These are phyloP conservation scores for Euphorbia peplus DNA, from an alignment of 345 rosid genomes.

Conservation along the genomic window DNA sequence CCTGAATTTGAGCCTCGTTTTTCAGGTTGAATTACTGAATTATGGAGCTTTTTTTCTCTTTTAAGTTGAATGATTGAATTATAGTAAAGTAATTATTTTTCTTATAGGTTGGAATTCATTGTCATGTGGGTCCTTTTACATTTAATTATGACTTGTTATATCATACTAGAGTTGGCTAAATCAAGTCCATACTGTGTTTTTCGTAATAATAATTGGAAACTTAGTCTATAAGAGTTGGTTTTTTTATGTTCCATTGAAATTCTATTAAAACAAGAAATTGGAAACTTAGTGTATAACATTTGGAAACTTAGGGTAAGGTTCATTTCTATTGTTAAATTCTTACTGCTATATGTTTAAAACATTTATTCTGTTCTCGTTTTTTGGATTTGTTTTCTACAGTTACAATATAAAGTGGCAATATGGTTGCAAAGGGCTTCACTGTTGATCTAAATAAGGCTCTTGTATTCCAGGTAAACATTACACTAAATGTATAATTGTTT, in stretches of 20 bases:
- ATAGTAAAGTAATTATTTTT: background rate
- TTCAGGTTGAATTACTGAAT: background rate
- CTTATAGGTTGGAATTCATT: background rate
- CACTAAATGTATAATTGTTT: background rate
- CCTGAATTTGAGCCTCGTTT: background rate
- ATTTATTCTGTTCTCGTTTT: background rate
- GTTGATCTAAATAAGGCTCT: conserved; percentile 87
- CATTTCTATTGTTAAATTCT: background rate
- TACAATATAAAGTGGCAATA: conserved; percentile 34
- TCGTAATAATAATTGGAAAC: conserved; percentile 6
- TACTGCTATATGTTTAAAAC: background rate
- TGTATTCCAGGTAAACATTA: conserved; percentile 76
- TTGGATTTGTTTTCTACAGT: conserved; percentile 11
- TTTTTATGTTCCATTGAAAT: background rate
- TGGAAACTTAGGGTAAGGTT: background rate
- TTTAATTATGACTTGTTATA: background rate
- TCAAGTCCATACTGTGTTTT: background rate
- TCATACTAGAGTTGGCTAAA: background rate
- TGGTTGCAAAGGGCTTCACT: conserved; percentile 75
- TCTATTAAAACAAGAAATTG: too few species aligned
- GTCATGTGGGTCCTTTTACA: conserved; percentile 14
- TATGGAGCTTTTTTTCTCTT: too few species aligned
- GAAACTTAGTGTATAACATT: too few species aligned
- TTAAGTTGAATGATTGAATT: background rate
- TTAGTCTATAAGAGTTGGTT: background rate